Conservation (phyloP, 176 grass and related monocot species). For the Carex scoparia region DNA sequence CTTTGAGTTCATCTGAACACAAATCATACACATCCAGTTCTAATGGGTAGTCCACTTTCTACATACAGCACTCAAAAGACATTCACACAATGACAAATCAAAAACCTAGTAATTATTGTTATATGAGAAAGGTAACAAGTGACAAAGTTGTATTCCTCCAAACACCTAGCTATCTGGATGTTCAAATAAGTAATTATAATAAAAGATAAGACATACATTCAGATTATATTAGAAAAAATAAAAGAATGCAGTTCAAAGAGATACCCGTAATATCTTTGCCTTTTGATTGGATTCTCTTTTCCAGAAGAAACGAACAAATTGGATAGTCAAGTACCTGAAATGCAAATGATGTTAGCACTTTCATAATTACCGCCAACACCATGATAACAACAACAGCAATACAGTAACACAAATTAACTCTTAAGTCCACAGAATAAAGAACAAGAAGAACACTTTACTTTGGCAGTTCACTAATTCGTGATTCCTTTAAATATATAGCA, state of each 20-base stretch:
- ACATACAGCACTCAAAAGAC: slow-evolving; percentile 21
- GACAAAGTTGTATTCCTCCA: not conserved
- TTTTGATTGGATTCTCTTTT: slow-evolving; percentile 99
- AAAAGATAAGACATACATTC: not conserved
- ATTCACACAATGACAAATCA: slow-evolving; percentile 15
- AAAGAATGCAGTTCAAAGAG: slow-evolving; percentile 20
- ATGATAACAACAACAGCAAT: not conserved
- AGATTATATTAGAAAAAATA: not conserved
- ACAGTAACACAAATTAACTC: slow-evolving; percentile 12
- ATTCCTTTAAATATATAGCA: slow-evolving; percentile 79
- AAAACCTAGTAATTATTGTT: not conserved
- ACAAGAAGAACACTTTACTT: slow-evolving; percentile 40
- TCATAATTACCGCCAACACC: not conserved
- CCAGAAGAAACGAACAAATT: slow-evolving; percentile 99
- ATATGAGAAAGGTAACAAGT: not conserved
- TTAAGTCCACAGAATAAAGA: not conserved
- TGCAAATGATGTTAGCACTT: slow-evolving; percentile 13
- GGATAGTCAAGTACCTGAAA: slow-evolving; percentile 82
- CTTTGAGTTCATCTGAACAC: slow-evolving; percentile 91
- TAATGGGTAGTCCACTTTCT: slow-evolving; percentile 99
- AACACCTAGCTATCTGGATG: not conserved
- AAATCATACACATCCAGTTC: slow-evolving; percentile 99
- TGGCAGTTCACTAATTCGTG: slow-evolving; percentile 69
- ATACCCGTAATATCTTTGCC: slow-evolving; percentile 97
- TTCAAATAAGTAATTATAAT: not conserved